Base-by-base conservation (phyloP, 306 rosid genomes). In the Dalbergia cochinchinensis region DNA sequence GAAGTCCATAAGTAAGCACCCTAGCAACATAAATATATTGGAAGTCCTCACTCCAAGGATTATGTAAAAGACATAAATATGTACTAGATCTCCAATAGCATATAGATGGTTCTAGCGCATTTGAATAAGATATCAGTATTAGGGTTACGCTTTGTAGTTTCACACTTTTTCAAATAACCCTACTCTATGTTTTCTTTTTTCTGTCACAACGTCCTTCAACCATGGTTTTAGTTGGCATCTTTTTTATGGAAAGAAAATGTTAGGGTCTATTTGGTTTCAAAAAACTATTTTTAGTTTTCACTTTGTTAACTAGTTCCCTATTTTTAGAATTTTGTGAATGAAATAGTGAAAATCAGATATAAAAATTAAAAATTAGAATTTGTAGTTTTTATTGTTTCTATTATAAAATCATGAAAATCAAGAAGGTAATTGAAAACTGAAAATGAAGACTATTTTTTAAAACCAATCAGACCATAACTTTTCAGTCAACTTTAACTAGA, bases 1-100 rank as follows among this genome's bases (percentile, higher is more conserved):
- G 71, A 69, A 71, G 47, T 84, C 79, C 78, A 57, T 41, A 65
- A 78, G 70, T 57, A 72, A 45, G 59, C 41, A 69, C 8, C 59
- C 71, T 19, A 63, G 57, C 73, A 45, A 53, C 47, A 58, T 53
- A 64, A 66, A 37, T 48, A 67, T 39, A 69, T 1, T 45, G 48
- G 26, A 60, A 39, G 44, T 34, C 57, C 73, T 47, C 54, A 5
- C 19, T 47, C 54, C 3, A 18, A 54, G 45, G 76, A 76, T 45
- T 20, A 58, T n/a, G 42, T 47, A 67, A 73, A 66, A 55, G 58
- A 34, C 69, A 61, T 33, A 82, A 59, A 62, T 12, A 5, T 14
- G 42, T 41, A 48, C 44, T 78, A 48, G 72, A 58, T 58, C 64
- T 58, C 33, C 26, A 55, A 76, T 69, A 41, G 64, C 44, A 74